Conservation (phyloP, 345 rosid genomes). For the Turritis glabra region DNA sequence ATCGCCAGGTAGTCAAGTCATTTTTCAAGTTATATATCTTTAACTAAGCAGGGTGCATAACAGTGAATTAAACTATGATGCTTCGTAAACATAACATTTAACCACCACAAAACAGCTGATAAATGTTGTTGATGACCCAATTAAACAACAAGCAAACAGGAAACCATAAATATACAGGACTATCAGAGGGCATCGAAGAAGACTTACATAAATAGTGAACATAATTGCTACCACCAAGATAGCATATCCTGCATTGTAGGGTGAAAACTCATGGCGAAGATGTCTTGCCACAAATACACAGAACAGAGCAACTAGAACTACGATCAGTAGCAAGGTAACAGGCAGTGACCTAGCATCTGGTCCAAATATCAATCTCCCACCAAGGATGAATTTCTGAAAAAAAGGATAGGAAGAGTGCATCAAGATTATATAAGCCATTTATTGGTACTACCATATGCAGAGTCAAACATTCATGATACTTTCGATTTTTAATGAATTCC, state of each 20-base stretch:
- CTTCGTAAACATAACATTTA: not conserved
- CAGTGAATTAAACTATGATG: not conserved
- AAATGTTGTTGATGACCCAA: not conserved
- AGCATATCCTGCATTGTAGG: constrained; percentile 75
- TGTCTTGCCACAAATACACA: constrained; percentile 90
- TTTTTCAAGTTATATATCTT: not conserved
- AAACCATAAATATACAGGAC: not conserved
- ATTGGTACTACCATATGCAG: not conserved
- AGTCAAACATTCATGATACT: not conserved
- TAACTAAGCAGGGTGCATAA: not conserved
- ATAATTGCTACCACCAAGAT: constrained; percentile 69
- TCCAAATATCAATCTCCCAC: constrained; percentile 95
- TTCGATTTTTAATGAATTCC: too few relatives aligned
- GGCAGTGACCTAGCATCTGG: constrained; percentile 90
- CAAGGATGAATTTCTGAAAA: constrained; percentile 78
- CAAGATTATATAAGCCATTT: constrained; percentile 1
- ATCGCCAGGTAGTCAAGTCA: not conserved
- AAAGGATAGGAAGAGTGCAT: constrained; percentile 20
- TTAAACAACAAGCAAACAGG: not conserved
- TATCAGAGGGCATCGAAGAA: constrained; percentile 15
- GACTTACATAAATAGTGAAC: constrained; percentile 76
- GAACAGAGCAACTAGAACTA: constrained; percentile 71
- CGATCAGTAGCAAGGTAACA: constrained; percentile 71
- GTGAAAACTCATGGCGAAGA: constrained; percentile 82
- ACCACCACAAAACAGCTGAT: not conserved